Evolutionary conservation across 495 filamentous ascomycete species (phyloP).

Genomic region (Penicillium bovifimosum): DNA sequence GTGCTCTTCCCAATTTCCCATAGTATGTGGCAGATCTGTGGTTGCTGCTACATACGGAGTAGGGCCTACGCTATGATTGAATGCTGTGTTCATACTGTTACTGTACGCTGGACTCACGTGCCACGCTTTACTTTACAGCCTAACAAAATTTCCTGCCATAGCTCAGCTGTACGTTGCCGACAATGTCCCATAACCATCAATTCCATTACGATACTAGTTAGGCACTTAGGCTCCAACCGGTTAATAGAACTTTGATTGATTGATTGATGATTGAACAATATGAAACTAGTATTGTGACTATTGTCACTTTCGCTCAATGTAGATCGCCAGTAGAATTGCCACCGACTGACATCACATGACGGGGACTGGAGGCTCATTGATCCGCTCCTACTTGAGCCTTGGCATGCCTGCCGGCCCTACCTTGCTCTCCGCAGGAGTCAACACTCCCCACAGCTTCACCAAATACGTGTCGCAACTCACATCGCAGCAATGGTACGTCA

Average conservation of each 20-base stretch:
- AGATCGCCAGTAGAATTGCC: not conserved
- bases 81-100: no score
- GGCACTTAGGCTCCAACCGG: no score
- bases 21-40: not conserved
- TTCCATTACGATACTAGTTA: no score
- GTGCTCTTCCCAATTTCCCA: not conserved
- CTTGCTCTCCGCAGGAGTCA: constrained; percentile 14
- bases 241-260: no score
- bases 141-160: not conserved
- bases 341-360: constrained; percentile 3
- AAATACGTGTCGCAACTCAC: not conserved
- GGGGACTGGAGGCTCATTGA: constrained; percentile 6
- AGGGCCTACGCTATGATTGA: not conserved
- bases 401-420: not conserved
- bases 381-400: constrained; percentile 8
- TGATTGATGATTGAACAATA: no score
- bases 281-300: no score
- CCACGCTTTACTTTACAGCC: not conserved
- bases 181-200: no score
- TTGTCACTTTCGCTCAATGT: not conserved
- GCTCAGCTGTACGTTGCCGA: no score
- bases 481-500: constrained; percentile 15
- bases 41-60: not conserved
- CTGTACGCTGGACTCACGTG: no score
- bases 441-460: constrained; percentile 8